Base-by-base conservation (phyloP, 305 asterid species). In the Fraxinus floribunda region DNA sequence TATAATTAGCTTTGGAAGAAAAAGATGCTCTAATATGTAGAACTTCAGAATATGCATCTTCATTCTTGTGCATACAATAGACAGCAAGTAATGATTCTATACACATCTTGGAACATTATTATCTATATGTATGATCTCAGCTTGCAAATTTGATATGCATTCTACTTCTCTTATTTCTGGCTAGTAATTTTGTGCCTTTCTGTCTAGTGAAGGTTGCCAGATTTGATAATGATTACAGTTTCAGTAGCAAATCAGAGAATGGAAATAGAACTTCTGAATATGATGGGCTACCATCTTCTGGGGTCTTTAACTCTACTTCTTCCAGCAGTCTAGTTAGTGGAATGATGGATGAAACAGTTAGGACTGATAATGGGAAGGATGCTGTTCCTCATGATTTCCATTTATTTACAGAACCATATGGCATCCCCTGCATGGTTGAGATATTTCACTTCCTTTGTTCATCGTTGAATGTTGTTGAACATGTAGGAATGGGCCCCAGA, bases 361-460 rank as follows among this genome's bases (percentile, higher is more conserved):
- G 86, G 79, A 72, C 88, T 34, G 95, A 89, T 13, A 92, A 90
- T 72, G 94, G 97, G 87, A 94, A 96, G 89, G 98, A 92, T 88
- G 87, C 87, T 81, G 93, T 89, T 86, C 90, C 98, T 38, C 92
- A 92, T 83, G 99, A 94, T 85, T 83, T 88, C 87, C 96, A 94
- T 86, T 83, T 93, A 86, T 92, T 93, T 97, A 90, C 95, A 4
- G 98, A 94, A 83, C 99, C 98, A 26, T 94, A 94, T 85, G 99
- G 99, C 13, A 93, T 96, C 64, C 97, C 97, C 77, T 94, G 99
- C 91, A 92, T 96, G 98, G 97, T 96, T 73, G 98, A 94, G 84
- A 96, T 93, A 88, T 96, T 96, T 89, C 97, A 94, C 89, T 94
- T 93, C 86, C 91, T 96, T 72, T 96, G 99, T 85, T 93, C 98